Conservation (phyloP, 1,284 basidiomycete species). For the Fistulinella cinereoalba region DNA sequence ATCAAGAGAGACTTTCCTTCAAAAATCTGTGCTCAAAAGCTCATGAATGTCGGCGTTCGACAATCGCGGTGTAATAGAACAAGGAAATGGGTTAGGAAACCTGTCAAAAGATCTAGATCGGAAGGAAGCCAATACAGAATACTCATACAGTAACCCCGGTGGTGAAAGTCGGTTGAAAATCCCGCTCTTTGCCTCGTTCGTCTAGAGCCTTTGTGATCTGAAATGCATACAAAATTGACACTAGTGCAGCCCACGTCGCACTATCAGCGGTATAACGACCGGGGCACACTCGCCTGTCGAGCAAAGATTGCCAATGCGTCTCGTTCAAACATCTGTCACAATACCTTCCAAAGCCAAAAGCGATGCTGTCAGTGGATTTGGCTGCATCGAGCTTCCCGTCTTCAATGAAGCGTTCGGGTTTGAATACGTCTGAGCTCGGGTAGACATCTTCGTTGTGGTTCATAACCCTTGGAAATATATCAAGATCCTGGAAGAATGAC, state of each 20-base stretch:
- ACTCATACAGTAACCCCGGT: constrained; percentile 16
- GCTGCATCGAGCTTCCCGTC: constrained; percentile 30
- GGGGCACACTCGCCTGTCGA: constrained; percentile 22
- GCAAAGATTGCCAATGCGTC: neutral
- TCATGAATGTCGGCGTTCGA: constrained; percentile 2
- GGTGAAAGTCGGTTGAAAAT: constrained; percentile 15
- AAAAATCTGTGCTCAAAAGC: neutral
- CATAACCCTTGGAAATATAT: constrained; percentile 38
- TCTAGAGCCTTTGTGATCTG: constrained; percentile 19
- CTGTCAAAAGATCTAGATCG: constrained; percentile 7
- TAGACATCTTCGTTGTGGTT: constrained; percentile 39
- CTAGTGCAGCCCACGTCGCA: constrained; percentile 25
- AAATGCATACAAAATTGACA: constrained; percentile 18
- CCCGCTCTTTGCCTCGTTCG: constrained; percentile 17
- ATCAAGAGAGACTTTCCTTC: neutral
- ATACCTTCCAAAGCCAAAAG: constrained; percentile 46
- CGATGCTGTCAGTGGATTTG: constrained; percentile 30
- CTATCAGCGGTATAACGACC: constrained; percentile 27
- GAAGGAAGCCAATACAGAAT: neutral
- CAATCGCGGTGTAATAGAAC: constrained; percentile 11
- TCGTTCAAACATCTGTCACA: too few relatives aligned
- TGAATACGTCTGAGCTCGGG: constrained; percentile 40
- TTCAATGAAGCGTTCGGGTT: constrained; percentile 40
- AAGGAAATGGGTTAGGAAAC: constrained; percentile 22
- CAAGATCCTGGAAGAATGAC: neutral